These are phyloP conservation scores for Chlamydomonas urium DNA, from an alignment of 139 green algal species.

Conservation along the genomic window DNA sequence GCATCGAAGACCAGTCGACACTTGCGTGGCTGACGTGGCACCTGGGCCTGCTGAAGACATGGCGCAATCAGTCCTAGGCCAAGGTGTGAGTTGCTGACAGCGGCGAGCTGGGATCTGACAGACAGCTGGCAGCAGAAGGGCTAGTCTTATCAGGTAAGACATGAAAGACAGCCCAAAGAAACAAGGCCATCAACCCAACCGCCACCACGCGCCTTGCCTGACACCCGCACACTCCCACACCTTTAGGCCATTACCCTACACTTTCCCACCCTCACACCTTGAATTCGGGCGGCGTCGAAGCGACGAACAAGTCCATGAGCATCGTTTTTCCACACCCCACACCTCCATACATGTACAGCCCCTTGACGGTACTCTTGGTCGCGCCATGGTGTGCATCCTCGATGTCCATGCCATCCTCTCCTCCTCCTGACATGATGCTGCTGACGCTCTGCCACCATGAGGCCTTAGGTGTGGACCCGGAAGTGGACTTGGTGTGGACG, in stretches of 20 bases:
- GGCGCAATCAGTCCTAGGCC: too few species aligned
- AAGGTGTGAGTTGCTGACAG: too few species aligned
- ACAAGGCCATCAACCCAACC: background rate
- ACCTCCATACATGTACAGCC: conserved; percentile 92
- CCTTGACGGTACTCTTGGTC: conserved; percentile 20
- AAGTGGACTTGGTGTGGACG: conserved; percentile 8
- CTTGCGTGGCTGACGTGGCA: too few species aligned
- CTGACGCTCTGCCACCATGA: conserved; percentile 4
- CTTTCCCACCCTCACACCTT: conserved; percentile 37
- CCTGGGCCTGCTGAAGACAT: too few species aligned
- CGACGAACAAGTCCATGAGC: conserved; percentile 94
- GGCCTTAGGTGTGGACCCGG: background rate
- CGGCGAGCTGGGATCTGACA: too few species aligned
- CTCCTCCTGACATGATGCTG: background rate
- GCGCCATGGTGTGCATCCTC: background rate
- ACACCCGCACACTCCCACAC: background rate
- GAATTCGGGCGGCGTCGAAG: conserved; percentile 55
- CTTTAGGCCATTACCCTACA: background rate
- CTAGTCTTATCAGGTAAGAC: background rate
- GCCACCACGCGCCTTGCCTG: background rate
- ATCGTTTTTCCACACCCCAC: conserved; percentile 96
- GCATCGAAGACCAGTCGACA: too few species aligned
- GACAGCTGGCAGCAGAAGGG: too few species aligned
- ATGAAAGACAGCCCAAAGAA: background rate
- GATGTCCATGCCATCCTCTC: background rate